Base-by-base conservation (phyloP, 2,329 filamentous ascomycete species). In the Clarireedia hainanense region DNA sequence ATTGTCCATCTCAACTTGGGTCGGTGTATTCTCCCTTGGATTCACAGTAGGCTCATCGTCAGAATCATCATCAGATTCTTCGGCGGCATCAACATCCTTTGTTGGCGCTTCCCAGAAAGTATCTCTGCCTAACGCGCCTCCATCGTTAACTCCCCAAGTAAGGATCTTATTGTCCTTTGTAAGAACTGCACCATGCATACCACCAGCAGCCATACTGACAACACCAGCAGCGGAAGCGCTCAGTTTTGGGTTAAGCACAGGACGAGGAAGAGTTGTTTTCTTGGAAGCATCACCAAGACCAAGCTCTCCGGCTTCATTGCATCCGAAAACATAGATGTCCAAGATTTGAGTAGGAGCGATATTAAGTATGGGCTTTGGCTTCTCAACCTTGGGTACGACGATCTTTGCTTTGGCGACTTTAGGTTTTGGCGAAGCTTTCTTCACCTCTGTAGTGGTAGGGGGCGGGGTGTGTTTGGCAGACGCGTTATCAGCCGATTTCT, bases 61-160 rank as follows among this genome's bases (percentile, higher is more conserved):
- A 14, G 81, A 80, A 17, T 79, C 77, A 52, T 56, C 43, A 37
- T 72, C 70, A 12, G 73, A 72, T 6, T 57, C 60, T 6, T 57
- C 60, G 47, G 67, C 67, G 17, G 57, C 65, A 34, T 75, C 75
- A 47, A 76, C 74, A 56, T 82, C 78, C 53, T 79, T 75, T 17
- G 78, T 70, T 14, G 82, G 82, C 52, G 85, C 85, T 2, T 85
- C 80, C 80, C 84, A 87, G 6, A 17, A 20, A 1, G 88, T 91
- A 68, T 88, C 81, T 68, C 89, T 79, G 34, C 89, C 89, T 46
- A 94, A 79, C 5, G 89, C 88, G 60, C 86, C 86, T 66, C 91
- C 84, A 66, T 94, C 89, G 67, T 94, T 94, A 63, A 92, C 89
- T 50, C 89, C 89, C 89, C 89, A 94, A 30, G 88, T 90, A 48